Evolutionary conservation across 202 grass and related monocot genomes (phyloP).

Genomic region (Zizania palustris): DNA sequence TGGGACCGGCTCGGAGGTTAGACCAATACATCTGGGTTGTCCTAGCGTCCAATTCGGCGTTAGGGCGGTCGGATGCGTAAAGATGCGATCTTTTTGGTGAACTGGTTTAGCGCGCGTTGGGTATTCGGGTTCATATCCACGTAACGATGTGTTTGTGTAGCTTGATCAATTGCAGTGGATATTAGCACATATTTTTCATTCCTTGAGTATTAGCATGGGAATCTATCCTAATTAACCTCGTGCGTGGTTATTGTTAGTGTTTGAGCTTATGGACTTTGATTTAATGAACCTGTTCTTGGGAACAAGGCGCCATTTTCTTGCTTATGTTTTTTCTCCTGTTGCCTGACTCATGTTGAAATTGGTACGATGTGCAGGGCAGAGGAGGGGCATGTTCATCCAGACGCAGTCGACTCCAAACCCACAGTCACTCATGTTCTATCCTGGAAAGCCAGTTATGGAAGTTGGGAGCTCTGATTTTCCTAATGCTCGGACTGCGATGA

Average conservation of each 20-base stretch:
- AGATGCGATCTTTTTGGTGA: neutral
- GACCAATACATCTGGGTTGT: neutral
- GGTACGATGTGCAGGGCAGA: constrained; percentile 66
- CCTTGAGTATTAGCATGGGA: neutral
- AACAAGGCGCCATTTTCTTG: neutral
- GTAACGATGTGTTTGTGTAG: neutral
- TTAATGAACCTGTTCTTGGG: neutral
- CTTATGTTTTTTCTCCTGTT: neutral
- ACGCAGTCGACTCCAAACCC: constrained; percentile 89
- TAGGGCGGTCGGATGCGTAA: neutral
- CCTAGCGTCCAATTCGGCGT: neutral
- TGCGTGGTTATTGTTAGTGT: neutral
- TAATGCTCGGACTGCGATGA: constrained; percentile 70
- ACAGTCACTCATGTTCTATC: constrained; percentile 91
- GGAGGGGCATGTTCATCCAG: constrained; percentile 97
- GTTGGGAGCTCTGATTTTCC: constrained; percentile 97
- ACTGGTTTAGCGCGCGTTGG: neutral
- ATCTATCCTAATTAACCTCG: no score
- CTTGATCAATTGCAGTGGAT: neutral
- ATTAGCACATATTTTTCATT: neutral
- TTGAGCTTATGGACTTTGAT: neutral
- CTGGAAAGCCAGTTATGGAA: constrained; percentile 93
- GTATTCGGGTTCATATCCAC: neutral
- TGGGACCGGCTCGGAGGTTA: constrained; percentile 54
- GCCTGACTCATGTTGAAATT: neutral